Evolutionary conservation across 2,329 filamentous ascomycete genomes (phyloP).

Genomic region (Mycosphaerella arachidis): DNA sequence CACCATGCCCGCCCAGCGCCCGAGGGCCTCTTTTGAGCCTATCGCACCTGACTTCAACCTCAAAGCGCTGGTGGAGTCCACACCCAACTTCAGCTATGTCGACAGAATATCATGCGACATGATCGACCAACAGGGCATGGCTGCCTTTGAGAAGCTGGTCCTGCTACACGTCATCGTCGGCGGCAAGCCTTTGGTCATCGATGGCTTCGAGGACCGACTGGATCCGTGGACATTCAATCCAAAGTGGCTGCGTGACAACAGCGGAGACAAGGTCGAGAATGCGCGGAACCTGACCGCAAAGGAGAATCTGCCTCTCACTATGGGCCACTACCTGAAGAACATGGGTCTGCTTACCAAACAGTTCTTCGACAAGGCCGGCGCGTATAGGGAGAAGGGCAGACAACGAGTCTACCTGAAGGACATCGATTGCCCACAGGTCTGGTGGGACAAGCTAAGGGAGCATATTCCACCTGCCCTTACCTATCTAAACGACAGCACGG

Average conservation of each 20-base stretch:
- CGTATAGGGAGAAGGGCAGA: slow-evolving; percentile 71
- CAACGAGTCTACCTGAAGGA: slow-evolving; percentile 95
- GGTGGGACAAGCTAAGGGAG: slow-evolving; percentile 73
- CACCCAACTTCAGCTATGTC: slow-evolving; percentile 82
- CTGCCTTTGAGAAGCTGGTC: slow-evolving; percentile 81
- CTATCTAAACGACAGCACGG: slow-evolving; percentile 80
- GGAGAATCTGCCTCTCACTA: slow-evolving; percentile 74
- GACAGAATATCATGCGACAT: slow-evolving; percentile 73
- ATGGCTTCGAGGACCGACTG: slow-evolving; percentile 74
- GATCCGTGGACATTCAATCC: slow-evolving; percentile 74
- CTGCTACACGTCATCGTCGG: slow-evolving; percentile 75
- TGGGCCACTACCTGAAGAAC: slow-evolving; percentile 83
- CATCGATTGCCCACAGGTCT: slow-evolving; percentile 86
- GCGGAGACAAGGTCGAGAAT: slow-evolving; percentile 77
- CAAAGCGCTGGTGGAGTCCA: slow-evolving; percentile 66
- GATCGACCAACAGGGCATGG: slow-evolving; percentile 70
- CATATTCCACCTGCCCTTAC: slow-evolving; percentile 77
- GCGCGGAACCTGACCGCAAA: slow-evolving; percentile 75
- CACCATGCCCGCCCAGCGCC: slow-evolving; percentile 70
- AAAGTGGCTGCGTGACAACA: slow-evolving; percentile 73
- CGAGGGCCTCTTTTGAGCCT: slow-evolving; percentile 85
- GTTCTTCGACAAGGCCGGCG: slow-evolving; percentile 62
- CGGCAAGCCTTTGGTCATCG: slow-evolving; percentile 84
- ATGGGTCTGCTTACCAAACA: slow-evolving; percentile 81
- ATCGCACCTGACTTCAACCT: slow-evolving; percentile 83